phyloP scores from a whole-genome alignment of 305 asterid genomes.

The Fraxinus angustifolia region DNA sequence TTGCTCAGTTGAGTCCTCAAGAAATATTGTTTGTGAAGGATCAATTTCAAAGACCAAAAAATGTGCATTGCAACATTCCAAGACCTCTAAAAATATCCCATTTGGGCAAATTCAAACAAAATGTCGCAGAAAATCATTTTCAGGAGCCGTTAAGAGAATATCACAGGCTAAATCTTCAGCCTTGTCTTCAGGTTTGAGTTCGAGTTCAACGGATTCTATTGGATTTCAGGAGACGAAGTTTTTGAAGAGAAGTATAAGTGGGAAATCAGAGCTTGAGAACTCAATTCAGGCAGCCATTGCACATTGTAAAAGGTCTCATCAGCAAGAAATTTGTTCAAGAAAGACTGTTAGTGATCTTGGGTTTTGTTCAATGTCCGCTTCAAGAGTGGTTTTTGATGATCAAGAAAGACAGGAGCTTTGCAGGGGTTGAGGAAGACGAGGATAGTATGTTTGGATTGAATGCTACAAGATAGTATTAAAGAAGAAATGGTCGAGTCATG shows the following conservation, averaged over 20 bases:
- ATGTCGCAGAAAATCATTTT: conserved; percentile 66
- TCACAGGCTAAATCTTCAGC: conserved; percentile 45
- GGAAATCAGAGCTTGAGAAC: conserved; percentile 59
- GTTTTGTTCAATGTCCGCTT: conserved; percentile 37
- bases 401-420: conserved; percentile 42
- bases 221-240: conserved; percentile 37
- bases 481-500: background rate
- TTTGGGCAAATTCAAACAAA: conserved; percentile 53
- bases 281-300: conserved; percentile 91
- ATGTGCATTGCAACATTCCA: background rate
- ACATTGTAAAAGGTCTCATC: conserved; percentile 75
- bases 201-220: conserved; percentile 25
- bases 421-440: conserved; percentile 28
- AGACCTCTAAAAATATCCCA: conserved; percentile 25
- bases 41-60: conserved; percentile 27
- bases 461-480: background rate
- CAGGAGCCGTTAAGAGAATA: conserved; percentile 59
- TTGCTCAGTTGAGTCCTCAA: conserved; percentile 41
- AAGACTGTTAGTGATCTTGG: conserved; percentile 32
- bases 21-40: conserved; percentile 24
- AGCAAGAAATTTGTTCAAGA: conserved; percentile 33
- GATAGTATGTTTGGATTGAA: background rate
- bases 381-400: conserved; percentile 31
- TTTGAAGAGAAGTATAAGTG: conserved; percentile 42
- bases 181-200: conserved; percentile 35